A percentile compares a stretch with the other conserved stretches of the same genome.
phyloP scores from a whole-genome alignment of 2,329 filamentous ascomycete genomes.

The Neocatenulostroma microsporum region DNA sequence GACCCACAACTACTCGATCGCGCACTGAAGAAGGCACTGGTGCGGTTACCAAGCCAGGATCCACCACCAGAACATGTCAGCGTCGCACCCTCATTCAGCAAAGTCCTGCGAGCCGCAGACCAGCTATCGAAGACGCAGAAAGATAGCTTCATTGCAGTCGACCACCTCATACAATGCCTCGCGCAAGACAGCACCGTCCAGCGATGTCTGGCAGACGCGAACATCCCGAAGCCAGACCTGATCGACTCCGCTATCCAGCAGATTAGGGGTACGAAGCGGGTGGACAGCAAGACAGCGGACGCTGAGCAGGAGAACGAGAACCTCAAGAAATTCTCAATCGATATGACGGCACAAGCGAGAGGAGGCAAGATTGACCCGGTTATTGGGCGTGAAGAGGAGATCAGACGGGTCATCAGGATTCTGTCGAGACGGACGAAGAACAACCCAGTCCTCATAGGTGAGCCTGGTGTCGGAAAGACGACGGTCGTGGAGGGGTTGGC shows the following conservation, averaged over 20 bases:
- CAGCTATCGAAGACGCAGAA: slow-evolving; percentile 97
- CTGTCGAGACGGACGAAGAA: slow-evolving; percentile 93
- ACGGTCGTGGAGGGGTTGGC: slow-evolving; percentile 95
- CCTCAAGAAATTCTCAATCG: slow-evolving; percentile 94
- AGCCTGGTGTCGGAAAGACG: slow-evolving; percentile 97
- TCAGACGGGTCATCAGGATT: slow-evolving; percentile 83
- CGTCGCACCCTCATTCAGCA: slow-evolving; percentile 72
- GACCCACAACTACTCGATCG: slow-evolving; percentile 85
- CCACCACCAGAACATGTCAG: slow-evolving; percentile 85
- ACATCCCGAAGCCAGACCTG: slow-evolving; percentile 83
- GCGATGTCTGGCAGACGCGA: slow-evolving; percentile 69
- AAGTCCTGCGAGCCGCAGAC: slow-evolving; percentile 72
- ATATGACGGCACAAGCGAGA: slow-evolving; percentile 92
- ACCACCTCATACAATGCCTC: slow-evolving; percentile 83
- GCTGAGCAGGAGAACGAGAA: slow-evolving; percentile 90
- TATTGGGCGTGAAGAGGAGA: slow-evolving; percentile 94
- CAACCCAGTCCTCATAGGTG: slow-evolving; percentile 95
- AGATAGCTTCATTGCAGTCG: slow-evolving; percentile 86
- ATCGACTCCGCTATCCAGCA: slow-evolving; percentile 84
- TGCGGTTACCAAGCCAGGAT: slow-evolving; percentile 87
- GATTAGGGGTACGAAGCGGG: slow-evolving; percentile 84
- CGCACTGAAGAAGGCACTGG: slow-evolving; percentile 81
- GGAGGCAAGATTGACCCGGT: slow-evolving; percentile 98
- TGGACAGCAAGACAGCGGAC: slow-evolving; percentile 94
- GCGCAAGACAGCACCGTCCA: slow-evolving; percentile 72